Evolutionary conservation across 805 yeast species (phyloP), one percentile per base, ranked within the genome.

Genomic region (Cyberlindnera mrakii): DNA sequence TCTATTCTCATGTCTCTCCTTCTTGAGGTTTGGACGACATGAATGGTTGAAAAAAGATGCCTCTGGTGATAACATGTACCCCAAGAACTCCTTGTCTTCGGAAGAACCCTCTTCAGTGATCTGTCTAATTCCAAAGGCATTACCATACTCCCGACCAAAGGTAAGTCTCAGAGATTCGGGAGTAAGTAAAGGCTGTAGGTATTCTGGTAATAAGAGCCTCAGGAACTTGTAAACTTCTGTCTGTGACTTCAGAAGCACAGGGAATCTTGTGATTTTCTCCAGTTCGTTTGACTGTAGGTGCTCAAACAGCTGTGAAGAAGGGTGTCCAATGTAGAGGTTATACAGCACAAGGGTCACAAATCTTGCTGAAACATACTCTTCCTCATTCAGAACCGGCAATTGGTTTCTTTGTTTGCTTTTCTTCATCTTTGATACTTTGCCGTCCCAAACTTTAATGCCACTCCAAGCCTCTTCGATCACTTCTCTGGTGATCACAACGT

Each of bases 41-140:
- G 83, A 76, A 56, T 81, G 87, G 53, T 81, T 81, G 68, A 81
- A 81, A 51, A 66, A 80, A 3, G 87, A 81, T 0, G 82, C 85
- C 25, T 73, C 70, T 1, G 86, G 84, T 45, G 68, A 76, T 3
- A 81, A 68, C 32, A 75, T 71, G 48, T 77, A 77, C 0, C 88
- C 88, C 40, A 79, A 66, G 49, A 73, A 78, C 45, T 77, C 82
- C 42, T 60, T 58, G 32, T 70, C 71, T 46, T 76, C 83, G 10
- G 60, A 51, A 2, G 65, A 65, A 4, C 57, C 62, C 3, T 39
- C 60, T 3, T 63, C 49, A 14, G 66, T 59, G 6, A 52, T 58
- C 39, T 80, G 77, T 84, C 86, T 79, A 18, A 80, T 77, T 1
- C 87, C 87, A 59, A 81, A 81, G 1, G 86, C 81, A 54, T 81